Base-by-base conservation (phyloP, 1,139 yeast species). In the Pichia sp. region DNA sequence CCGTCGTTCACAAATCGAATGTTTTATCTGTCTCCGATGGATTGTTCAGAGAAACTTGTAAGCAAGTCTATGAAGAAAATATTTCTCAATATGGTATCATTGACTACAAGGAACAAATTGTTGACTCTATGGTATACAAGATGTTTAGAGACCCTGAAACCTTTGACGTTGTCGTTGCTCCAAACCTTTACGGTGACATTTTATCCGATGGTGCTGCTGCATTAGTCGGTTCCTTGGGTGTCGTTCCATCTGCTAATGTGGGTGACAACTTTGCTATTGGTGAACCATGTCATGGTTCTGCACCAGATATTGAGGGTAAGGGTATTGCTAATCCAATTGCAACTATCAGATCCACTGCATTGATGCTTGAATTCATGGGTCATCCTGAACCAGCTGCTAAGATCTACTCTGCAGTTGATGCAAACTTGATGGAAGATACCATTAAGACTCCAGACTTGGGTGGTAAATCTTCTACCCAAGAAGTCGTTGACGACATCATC, bases 151-250 rank as follows among this genome's bases (percentile, higher is more conserved):
- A 91, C 63, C 98, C 98, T 36, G 88, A 87, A 58, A 79, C 83
- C 59, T 91, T 91, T 55, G 98, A 91, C 57, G 98, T 93, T 41
- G 93, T 91, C 28, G 98, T 91, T 38, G 98, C 97, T 44, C 98
- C 98, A 55, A 91, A 93, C 72, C 72, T 91, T 60, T 91, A 91
- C 62, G 98, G 98, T 60, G 98, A 91, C 62, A 87, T 91, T 51
- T 70, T 93, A 52, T 83, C 95, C 50, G 98, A 91, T 58, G 98
- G 98, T 63, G 98, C 98, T 39, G 98, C 98, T 52, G 98, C 98
- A 20, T 74, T 91, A 44, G 98, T 91, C 31, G 98, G 98, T 35
- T 91, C 98, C 22, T 74, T 91, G 47, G 98, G 98, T 58, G 95
- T 91, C 41, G 97, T 93, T 43, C 98, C 98, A 52, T 82, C 94